Evolutionary conservation across 345 rosid species (phyloP).

Genomic region (Sisymbrium irio): DNA sequence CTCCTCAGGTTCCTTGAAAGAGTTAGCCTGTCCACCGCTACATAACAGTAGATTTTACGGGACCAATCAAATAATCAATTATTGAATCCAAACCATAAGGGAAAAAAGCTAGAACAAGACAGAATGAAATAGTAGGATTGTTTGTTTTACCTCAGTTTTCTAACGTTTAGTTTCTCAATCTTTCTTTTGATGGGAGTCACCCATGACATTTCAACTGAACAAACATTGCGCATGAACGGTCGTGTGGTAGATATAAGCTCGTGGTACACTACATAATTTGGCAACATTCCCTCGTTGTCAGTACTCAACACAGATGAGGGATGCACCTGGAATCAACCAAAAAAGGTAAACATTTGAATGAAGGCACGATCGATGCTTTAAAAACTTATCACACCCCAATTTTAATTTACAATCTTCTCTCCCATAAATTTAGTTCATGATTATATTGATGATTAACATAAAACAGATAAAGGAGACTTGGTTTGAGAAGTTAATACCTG

Average conservation of each 20-base stretch:
- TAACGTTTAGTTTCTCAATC: constrained; percentile 60
- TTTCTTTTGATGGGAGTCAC: constrained; percentile 62
- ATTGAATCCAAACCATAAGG: not conserved
- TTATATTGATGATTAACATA: not conserved
- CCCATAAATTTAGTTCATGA: not conserved
- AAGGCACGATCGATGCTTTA: not conserved
- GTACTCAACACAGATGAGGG: constrained; percentile 72
- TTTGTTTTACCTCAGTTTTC: constrained; percentile 66
- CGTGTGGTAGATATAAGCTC: constrained; percentile 82
- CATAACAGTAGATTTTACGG: constrained; percentile 17
- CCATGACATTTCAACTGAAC: constrained; percentile 71
- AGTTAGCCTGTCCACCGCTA: constrained; percentile 60
- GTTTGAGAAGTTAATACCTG: constrained; percentile 49
- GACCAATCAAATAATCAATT: not conserved
- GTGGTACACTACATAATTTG: constrained; percentile 73
- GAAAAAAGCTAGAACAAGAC: not conserved
- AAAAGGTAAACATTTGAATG: not conserved
- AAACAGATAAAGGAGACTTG: constrained; percentile 1
- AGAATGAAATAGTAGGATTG: not conserved
- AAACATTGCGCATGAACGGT: constrained; percentile 79
- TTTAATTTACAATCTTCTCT: not conserved
- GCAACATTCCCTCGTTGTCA: constrained; percentile 70
- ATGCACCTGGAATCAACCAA: constrained; percentile 51
- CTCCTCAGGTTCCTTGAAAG: constrained; percentile 37
- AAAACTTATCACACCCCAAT: not conserved